Percentiles rank a stretch among this genome's conserved stretches.
Conservation (phyloP, 345 rosid genomes). For the Syzygium grande region DNA sequence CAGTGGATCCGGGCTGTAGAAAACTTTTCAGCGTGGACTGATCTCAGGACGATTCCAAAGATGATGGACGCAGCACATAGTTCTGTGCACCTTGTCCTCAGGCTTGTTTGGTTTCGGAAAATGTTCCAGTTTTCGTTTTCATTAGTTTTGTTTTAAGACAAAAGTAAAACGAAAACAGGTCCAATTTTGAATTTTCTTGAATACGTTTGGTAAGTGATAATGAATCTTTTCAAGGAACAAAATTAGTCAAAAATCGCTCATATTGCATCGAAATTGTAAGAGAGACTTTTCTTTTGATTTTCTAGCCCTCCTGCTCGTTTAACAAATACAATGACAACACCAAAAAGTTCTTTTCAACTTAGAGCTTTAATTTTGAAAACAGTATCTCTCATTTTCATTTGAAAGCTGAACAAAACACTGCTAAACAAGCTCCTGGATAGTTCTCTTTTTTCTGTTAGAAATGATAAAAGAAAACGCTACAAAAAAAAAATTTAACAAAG, state of each 20-base stretch:
- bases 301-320: neutral
- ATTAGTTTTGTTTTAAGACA: neutral
- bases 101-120: neutral
- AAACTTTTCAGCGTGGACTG: neutral
- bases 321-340: neutral
- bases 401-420: neutral
- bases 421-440: neutral
- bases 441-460: neutral
- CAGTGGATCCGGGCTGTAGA: neutral
- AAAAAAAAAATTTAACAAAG: neutral
- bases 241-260: neutral
- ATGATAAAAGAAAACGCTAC: neutral
- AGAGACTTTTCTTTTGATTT: neutral
- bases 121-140: neutral
- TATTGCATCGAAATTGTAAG: neutral
- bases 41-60: neutral
- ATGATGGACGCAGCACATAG: neutral
- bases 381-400: neutral
- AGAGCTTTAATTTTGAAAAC: neutral
- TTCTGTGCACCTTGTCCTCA: neutral
- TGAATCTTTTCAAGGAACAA: neutral
- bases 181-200: neutral
- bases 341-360: neutral
- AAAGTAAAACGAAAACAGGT: neutral
- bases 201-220: neutral